Base-by-base conservation (phyloP, 768 basidiomycete species). In the Stropharia rugosoannulata region DNA sequence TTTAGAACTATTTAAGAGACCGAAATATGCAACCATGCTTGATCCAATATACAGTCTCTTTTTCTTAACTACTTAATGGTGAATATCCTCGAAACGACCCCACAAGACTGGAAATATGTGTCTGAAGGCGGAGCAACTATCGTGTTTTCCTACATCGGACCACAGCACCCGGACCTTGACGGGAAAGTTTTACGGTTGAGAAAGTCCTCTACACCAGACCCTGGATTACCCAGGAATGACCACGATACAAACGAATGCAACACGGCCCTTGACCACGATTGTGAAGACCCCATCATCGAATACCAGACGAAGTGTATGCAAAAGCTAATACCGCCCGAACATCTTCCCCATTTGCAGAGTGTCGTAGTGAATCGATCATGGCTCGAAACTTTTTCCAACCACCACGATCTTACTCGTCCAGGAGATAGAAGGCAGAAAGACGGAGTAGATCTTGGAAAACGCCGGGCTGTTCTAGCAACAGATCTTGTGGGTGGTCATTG, bases 41-140 rank as follows among this genome's bases (percentile, higher is more conserved):
- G 29, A 32, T 43, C 41, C 25, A 11, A 27, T 46, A 27, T 5
- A 46, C 12, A 47, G 45, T 9, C 15, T 35, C 10, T 19, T 16
- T 29, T 15, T 22, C 11, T 13, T 16, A 25, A n/a, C 35, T 15
- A 15, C 12, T 47, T 4, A 49, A 74, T 74, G 68, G 50, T 62
- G 29, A 58, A 59, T 35, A 62, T 76, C 25, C 58, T 64, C 1
- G 68, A 75, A 27, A 80, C 79, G 6, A 59, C 59, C 5, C 75
- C 79, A 6, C 57, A 64, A 22, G 74, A 90, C 68, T 98, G 95
- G 95, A 72, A 67, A 59, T 98, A 98, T 66, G 73, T 93, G 18
- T 87, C 93, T 0, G 96, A 98, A 74, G 96, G 96, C n/a, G 93
- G 90, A 16, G 89, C 93, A 16, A 89, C 92, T 5, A 83, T 93